phyloP scores from a whole-genome alignment of 129 eudicot species.

The Saposhnikovia divaricata region DNA sequence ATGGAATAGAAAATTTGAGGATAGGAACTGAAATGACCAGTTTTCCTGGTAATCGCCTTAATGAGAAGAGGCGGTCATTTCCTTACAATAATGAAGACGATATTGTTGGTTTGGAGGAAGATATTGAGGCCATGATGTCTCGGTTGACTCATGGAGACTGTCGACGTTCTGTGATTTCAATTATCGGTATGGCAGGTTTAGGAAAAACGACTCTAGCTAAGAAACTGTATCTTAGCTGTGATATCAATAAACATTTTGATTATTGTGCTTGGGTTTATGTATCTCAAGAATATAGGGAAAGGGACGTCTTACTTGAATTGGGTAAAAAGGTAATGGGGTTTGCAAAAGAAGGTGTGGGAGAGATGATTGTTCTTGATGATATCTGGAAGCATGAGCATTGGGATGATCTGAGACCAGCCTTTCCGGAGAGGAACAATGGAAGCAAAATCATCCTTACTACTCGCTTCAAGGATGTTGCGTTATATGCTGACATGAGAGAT shows the following conservation, averaged over 20 bases:
- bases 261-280: slow-evolving; percentile 9
- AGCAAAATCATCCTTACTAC: background rate
- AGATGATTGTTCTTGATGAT: slow-evolving; percentile 9
- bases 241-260: slow-evolving; percentile 4
- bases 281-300: slow-evolving; percentile 1
- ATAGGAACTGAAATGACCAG: background rate
- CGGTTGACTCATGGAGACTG: slow-evolving; percentile 3
- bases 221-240: background rate
- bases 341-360: background rate
- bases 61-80: background rate
- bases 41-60: background rate
- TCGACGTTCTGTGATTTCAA: slow-evolving; percentile 8
- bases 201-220: slow-evolving; percentile 6
- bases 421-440: slow-evolving; percentile 2
- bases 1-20: background rate
- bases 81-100: background rate
- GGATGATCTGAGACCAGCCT: slow-evolving; percentile 4
- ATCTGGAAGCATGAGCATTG: background rate
- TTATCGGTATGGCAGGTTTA: slow-evolving; percentile 3
- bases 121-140: background rate
- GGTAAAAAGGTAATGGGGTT: background rate
- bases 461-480: background rate
- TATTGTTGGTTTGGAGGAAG: slow-evolving; percentile 1
- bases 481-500: background rate
- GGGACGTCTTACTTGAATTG: background rate